Percentiles rank a stretch among this genome's conserved stretches.
These are phyloP conservation scores for Cystobasidiaceae sp. DNA, from an alignment of 1,284 basidiomycete species.

Conservation along the genomic window DNA sequence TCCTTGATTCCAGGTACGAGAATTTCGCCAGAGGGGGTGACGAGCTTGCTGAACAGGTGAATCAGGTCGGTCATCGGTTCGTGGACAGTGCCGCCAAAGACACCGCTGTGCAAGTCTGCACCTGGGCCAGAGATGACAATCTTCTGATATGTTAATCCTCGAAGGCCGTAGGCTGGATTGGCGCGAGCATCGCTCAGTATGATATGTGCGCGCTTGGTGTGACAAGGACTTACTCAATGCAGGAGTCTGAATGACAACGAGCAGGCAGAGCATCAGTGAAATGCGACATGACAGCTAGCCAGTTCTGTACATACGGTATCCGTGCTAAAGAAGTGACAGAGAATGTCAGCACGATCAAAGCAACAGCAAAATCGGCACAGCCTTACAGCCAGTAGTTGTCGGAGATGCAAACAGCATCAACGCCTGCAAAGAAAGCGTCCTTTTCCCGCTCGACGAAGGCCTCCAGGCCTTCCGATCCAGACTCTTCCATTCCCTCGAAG, in stretches of 20 bases:
- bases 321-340: conserved; percentile 52
- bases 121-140: conserved; percentile 76
- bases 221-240: conserved; percentile 8
- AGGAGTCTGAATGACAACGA: neutral
- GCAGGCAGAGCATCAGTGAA: neutral
- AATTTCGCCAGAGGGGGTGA: conserved; percentile 74
- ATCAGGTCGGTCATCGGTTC: conserved; percentile 67
- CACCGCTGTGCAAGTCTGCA: conserved; percentile 82
- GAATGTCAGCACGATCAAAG: neutral
- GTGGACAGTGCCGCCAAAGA: conserved; percentile 80
- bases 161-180: conserved; percentile 51
- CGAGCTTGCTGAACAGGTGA: conserved; percentile 64
- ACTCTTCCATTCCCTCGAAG: conserved; percentile 98
- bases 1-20: conserved; percentile 87
- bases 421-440: conserved; percentile 76
- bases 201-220: no score
- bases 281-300: no score
- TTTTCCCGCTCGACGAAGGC: conserved; percentile 79
- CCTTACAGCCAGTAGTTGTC: conserved; percentile 39
- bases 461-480: conserved; percentile 86
- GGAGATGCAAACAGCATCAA: conserved; percentile 89
- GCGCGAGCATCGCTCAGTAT: no score
- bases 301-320: conserved; percentile 44
- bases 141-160: conserved; percentile 86
- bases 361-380: neutral